These are phyloP conservation scores for Salix suchowensis DNA, from an alignment of 345 rosid genomes.

Conservation along the genomic window DNA sequence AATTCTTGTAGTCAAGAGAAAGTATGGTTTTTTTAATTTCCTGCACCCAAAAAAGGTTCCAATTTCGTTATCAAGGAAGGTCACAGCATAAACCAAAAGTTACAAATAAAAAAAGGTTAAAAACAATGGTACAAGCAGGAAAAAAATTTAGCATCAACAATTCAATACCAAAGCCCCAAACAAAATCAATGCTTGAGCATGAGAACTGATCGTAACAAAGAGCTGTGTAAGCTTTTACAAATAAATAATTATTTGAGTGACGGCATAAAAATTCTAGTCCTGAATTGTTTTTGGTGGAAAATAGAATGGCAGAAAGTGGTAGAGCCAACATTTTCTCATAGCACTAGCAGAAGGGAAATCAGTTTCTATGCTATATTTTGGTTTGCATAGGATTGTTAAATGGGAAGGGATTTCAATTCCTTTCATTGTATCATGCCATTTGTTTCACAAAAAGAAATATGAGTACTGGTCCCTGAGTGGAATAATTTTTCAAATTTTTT, in stretches of 20 bases:
- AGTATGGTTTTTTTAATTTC: constrained; percentile 59
- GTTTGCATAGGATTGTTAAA: not conserved
- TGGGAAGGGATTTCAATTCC: not conserved
- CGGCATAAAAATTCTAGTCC: not conserved
- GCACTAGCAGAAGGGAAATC: not conserved
- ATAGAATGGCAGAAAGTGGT: not conserved
- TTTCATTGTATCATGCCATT: not conserved
- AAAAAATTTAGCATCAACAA: not conserved
- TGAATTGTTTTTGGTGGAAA: not conserved
- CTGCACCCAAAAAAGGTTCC: constrained; percentile 28
- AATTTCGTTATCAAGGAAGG: not conserved
- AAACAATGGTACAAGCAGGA: not conserved
- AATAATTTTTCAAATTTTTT: not conserved
- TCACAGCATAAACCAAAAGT: not conserved
- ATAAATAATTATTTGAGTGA: not conserved
- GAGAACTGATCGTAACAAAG: too few species aligned
- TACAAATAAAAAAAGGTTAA: not conserved
- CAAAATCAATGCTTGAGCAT: too few species aligned
- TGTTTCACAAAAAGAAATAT: not conserved
- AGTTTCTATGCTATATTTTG: not conserved
- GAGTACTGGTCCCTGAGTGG: not conserved
- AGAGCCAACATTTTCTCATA: not conserved
- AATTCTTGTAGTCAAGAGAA: constrained; percentile 45
- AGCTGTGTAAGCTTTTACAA: too few species aligned
- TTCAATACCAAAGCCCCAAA: not conserved